Conservation (phyloP, 2,329 filamentous ascomycete species). For the Sordariomycetes sp. region DNA sequence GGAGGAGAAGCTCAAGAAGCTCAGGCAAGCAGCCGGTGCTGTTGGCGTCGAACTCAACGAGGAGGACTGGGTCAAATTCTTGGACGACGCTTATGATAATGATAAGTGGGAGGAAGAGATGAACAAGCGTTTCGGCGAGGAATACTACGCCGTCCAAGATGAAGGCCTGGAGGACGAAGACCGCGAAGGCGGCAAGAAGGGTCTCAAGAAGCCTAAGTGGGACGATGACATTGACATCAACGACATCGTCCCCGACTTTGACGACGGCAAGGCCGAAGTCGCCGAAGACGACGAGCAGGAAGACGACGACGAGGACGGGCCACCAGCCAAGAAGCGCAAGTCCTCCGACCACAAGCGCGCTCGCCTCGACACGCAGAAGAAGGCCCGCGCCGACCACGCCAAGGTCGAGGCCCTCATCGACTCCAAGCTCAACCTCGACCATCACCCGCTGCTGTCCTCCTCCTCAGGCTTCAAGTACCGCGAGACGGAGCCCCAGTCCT, state of each 20-base stretch:
- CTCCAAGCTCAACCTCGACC: conserved; percentile 65
- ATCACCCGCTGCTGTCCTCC: conserved; percentile 43
- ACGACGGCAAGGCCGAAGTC: conserved; percentile 46
- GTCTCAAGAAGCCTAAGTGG: conserved; percentile 61
- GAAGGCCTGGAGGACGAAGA: conserved; percentile 44
- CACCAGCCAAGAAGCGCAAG: conserved; percentile 50
- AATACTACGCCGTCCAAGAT: conserved; percentile 75
- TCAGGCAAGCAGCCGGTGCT: conserved; percentile 81
- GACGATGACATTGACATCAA: conserved; percentile 97
- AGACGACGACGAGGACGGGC: conserved; percentile 31
- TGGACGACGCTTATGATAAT: conserved; percentile 85
- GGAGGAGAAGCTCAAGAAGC: conserved; percentile 75
- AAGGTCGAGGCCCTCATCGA: conserved; percentile 84
- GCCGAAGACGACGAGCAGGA: conserved; percentile 24
- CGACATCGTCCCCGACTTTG: conserved; percentile 80
- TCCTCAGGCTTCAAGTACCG: conserved; percentile 70
- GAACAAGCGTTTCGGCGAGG: conserved; percentile 77
- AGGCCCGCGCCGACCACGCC: conserved; percentile 70
- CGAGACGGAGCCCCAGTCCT: conserved; percentile 82
- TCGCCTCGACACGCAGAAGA: conserved; percentile 51
- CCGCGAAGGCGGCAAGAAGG: conserved; percentile 35
- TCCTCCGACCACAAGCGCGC: conserved; percentile 51
- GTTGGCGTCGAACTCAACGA: conserved; percentile 57
- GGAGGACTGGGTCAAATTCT: conserved; percentile 74
- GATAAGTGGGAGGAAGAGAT: conserved; percentile 87